Evolutionary conservation across 2,329 filamentous ascomycete species (phyloP).

Genomic region (Apiospora phragmitis): DNA sequence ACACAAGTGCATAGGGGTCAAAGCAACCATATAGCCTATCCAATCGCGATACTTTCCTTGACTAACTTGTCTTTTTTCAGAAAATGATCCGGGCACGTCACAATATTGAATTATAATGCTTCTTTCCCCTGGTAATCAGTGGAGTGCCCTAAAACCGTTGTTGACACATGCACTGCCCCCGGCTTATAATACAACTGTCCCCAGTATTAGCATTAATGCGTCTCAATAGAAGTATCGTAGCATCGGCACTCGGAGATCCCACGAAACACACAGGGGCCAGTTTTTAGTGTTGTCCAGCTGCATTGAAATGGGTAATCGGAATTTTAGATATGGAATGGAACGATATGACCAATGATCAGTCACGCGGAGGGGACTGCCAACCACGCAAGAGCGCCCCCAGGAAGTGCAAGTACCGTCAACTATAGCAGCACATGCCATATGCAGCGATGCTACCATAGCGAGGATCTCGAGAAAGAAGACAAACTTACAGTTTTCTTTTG

Average conservation of each 20-base stretch:
- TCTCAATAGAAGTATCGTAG: not conserved
- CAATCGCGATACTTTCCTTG: not conserved
- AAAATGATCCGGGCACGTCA: constrained; percentile 2
- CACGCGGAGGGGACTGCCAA: not conserved
- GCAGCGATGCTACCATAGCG: not conserved
- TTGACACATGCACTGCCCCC: constrained; percentile 1
- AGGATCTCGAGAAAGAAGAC: not conserved
- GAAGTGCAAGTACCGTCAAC: not conserved
- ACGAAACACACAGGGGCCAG: not conserved
- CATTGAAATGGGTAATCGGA: not conserved
- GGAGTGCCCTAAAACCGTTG: constrained; percentile 1
- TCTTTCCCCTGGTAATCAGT: not conserved
- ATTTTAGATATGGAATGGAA: constrained; percentile 1
- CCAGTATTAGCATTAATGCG: constrained; percentile 9
- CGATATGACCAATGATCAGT: not conserved
- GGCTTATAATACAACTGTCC: constrained; percentile 7
- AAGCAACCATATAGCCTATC: constrained; percentile 5
- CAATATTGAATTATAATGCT: constrained; percentile 3
- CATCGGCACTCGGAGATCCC: not conserved
- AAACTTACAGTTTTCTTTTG: not conserved
- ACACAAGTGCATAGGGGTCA: not conserved
- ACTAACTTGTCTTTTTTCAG: not conserved
- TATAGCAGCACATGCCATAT: not conserved
- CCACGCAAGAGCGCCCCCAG: not conserved
- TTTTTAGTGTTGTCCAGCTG: not conserved